Evolutionary conservation across 2,329 filamentous ascomycete genomes (phyloP), one percentile per base, ranked within the genome.

Genomic region (Capronia americana): DNA sequence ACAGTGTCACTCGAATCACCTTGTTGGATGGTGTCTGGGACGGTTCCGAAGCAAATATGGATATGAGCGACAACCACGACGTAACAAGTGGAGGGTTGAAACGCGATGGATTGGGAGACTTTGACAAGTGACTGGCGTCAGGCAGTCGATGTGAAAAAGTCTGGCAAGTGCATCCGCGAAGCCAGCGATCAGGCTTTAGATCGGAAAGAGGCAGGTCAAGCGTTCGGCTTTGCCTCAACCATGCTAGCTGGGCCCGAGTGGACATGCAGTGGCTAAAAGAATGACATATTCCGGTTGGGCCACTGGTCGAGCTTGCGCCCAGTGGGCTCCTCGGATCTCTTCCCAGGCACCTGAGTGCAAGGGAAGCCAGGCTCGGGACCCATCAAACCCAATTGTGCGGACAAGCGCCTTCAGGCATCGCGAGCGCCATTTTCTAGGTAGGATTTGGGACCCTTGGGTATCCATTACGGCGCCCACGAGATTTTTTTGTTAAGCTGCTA

Each of bases 151-250:
- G 50, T 12, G 12, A 57, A 46, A 63, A 41, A 50, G 46, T 54
- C 54, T 58, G 58, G 46, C 58, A 59, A 50, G 28, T 48, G 58
- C 58, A 61, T 61, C 58, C 58, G 58, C 30, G 48, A 61, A 30
- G 20, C 46, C 44, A 50, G 32, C 20, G n/a, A 30, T 28, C 58
- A 41, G 50, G 26, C 61, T 54, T 44, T 28, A 55, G 48, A 50
- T 54, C 60, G 61, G 23, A 54, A 30, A 32, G 30, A 59, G 63
- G 61, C 26, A 32, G 55, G 26, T 63, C 61, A 63, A 59, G 60
- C 64, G 64, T 63, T 63, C 53, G 28, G 62, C 55, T 26, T 57
- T 58, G 34, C 46, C 50, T 17, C 57, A 60, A 32, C 14, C 23
- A 38, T 32, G 32, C 58, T 61, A 61, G 58, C 46, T 30, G 30